These are phyloP conservation scores for Excoecaria cochinchinensis DNA, from an alignment of 345 rosid species.

Conservation along the genomic window DNA sequence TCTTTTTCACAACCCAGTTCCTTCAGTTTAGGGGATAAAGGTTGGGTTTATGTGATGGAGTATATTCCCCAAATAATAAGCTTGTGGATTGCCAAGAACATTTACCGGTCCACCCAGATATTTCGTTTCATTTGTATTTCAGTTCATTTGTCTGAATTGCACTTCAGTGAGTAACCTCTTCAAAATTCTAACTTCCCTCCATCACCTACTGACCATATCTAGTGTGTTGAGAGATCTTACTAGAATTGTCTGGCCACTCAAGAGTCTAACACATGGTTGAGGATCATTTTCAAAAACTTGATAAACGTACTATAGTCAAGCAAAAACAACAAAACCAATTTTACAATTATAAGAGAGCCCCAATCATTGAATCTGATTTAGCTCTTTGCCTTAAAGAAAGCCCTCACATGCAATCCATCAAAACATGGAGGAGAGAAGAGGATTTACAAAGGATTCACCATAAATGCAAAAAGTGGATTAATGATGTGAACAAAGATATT, in stretches of 20 bases:
- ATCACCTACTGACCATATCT: not conserved
- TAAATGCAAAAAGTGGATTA: not conserved
- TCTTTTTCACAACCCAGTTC: not conserved
- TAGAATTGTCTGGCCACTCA: not conserved
- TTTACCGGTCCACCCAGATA: not conserved
- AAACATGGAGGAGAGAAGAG: not conserved
- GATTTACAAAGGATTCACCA: not conserved
- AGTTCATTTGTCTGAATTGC: not conserved
- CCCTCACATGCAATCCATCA: not conserved
- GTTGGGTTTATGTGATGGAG: not conserved
- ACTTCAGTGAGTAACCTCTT: not conserved
- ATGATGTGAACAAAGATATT: not conserved
- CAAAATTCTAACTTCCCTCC: not conserved
- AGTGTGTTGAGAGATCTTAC: not conserved
- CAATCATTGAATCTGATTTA: not conserved
- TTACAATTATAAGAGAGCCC: not conserved
- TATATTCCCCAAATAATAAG: not conserved
- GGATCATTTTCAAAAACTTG: too few species aligned
- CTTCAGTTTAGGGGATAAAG: not conserved
- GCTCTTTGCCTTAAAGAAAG: not conserved
- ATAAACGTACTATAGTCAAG: not conserved
- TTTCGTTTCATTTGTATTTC: not conserved
- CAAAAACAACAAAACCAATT: not conserved
- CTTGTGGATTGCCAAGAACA: not conserved
- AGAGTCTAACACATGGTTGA: too few species aligned